Base-by-base conservation (phyloP, 257 asterid species). In the Eucommia ulmoides region DNA sequence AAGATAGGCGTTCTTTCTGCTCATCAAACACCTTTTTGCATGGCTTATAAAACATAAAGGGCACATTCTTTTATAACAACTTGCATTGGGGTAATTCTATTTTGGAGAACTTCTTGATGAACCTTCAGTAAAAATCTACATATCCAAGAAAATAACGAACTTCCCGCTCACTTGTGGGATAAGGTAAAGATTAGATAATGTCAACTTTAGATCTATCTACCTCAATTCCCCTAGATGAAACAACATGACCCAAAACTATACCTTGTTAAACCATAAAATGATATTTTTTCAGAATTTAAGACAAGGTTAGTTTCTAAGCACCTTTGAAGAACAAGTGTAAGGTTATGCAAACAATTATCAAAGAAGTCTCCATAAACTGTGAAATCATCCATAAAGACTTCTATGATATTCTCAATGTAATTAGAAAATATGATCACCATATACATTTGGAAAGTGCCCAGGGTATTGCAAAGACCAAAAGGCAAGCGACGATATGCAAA, bases 321-420 rank as follows among this genome's bases (percentile, higher is more conserved):
- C n/a, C 48, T 4, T 42, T 42, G 9, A 7, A 42, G n/a, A 42
- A 42, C 19, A 9, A 4, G 3, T 8, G 19, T 4, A 3, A 42
- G n/a, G n/a, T 42, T 42, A 42, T 42, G 6, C 48, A 42, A 17
- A 42, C 48, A 42, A n/a, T n/a, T n/a, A n/a, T n/a, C n/a, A n/a
- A n/a, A n/a, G n/a, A n/a, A n/a, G n/a, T n/a, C n/a, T n/a, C n/a
- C n/a, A n/a, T n/a, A n/a, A n/a, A n/a, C n/a, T n/a, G n/a, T n/a
- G n/a, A n/a, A n/a, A n/a, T n/a, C n/a, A n/a, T n/a, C n/a, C n/a
- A n/a, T n/a, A n/a, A n/a, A n/a, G n/a, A n/a, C n/a, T n/a, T n/a
- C n/a, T n/a, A n/a, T n/a, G n/a, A n/a, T n/a, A n/a, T n/a, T n/a
- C n/a, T n/a, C n/a, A n/a, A n/a, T n/a, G n/a, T n/a, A n/a, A n/a